Base-by-base conservation (phyloP, 305 asterid species). In the Solanum hybrid region DNA sequence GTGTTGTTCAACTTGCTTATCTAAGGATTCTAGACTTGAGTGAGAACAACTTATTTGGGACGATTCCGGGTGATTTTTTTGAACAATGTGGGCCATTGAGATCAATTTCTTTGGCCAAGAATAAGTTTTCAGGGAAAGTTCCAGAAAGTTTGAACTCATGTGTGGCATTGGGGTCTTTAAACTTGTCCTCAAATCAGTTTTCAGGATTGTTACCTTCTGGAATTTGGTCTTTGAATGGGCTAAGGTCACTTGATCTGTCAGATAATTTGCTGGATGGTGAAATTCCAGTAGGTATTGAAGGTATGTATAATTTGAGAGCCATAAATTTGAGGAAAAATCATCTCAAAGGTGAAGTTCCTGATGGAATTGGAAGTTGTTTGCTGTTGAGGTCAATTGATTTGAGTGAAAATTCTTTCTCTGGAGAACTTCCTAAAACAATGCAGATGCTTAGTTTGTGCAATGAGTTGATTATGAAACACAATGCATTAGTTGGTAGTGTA, bases 211-310 rank as follows among this genome's bases (percentile, higher is more conserved):
- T 97, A 89, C 95, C 98, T 2, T 84, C 90, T 22, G 94, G 92
- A 17, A 87, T 96, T 70, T 96, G 98, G 99, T 93, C 96, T 26
- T 89, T 96, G 94, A 88, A 86, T 5, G 95, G 91, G 45, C 92
- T 96, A 11, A 94, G 97, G 90, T 89, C 93, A 10, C 95, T 97
- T 91, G 99, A 97, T 91, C 90, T 97, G 89, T 97, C 99, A 37
- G 95, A 95, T 92, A 97, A 97, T 90, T 39, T 92, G 89, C 92
- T 97, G 91, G 97, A 93, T 86, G 98, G 99, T 89, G 97, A 93
- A 87, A 96, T 97, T 81, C 97, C 99, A 1, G 85, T 90, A 51
- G 93, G 94, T 27, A 90, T 97, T 91, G 95, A 93, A 88, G 93
- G 92, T 87, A 82, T 93, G 95, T 89, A 57, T 89, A 94, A 95